A percentile compares a stretch with the other conserved stretches of the same genome.
Evolutionary conservation across 1,284 basidiomycete genomes (phyloP).

Genomic region (Dichomitus squalens): DNA sequence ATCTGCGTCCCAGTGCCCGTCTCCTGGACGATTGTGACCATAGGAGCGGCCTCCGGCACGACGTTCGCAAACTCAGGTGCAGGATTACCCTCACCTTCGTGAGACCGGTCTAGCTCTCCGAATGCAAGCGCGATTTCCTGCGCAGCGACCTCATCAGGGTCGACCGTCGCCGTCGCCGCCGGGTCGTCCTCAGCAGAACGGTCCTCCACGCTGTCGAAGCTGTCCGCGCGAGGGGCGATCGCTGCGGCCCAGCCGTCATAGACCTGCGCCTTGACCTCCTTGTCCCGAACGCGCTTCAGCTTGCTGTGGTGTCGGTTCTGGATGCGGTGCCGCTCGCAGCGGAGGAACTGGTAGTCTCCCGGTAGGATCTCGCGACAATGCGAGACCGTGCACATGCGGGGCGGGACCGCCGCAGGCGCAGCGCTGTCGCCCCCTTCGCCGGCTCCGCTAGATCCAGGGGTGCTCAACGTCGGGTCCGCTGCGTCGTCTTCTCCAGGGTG

Average conservation of each 20-base stretch:
- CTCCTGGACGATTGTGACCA: not conserved
- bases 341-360: constrained; percentile 48
- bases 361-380: constrained; percentile 56
- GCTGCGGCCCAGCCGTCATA: constrained; percentile 31
- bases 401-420: constrained; percentile 17
- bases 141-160: not conserved
- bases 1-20: not conserved
- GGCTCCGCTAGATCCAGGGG: not conserved
- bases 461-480: not conserved
- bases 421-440: not conserved
- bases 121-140: constrained; percentile 7
- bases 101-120: constrained; percentile 8
- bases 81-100: not conserved
- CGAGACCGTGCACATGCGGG: constrained; percentile 59
- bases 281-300: constrained; percentile 52
- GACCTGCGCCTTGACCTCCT: constrained; percentile 41
- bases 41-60: constrained; percentile 7
- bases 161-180: not conserved
- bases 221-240: constrained; percentile 9
- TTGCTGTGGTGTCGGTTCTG: constrained; percentile 57
- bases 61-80: not conserved
- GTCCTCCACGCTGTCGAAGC: not conserved
- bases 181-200: not conserved
- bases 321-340: constrained; percentile 55
- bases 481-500: not conserved